Evolutionary conservation across 225 moss, liverwort and hornwort species (phyloP), one percentile per base, ranked within the genome.

Genomic region (Sphagnum contortum): DNA sequence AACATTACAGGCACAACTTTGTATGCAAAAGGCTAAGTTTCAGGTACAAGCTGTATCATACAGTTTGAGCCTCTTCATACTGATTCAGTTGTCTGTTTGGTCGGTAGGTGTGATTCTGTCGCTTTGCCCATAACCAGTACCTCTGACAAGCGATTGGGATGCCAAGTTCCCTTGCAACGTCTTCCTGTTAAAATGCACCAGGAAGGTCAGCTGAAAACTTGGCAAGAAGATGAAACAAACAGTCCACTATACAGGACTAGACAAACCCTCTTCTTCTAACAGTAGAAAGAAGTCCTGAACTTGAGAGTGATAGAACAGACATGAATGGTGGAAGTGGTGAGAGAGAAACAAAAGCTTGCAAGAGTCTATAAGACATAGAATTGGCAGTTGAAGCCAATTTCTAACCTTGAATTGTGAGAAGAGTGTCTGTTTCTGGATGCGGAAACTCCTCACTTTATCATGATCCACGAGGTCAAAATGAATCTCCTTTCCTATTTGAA

Each of bases 401-500:
- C 45, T 46, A 5, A 98, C 98, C 98, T 98, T 98, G 80, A 98
- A 98, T 63, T 86, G 82, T 10, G 87, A 83, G 69, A 98, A 98
- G n/a, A 82, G 80, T 14, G 93, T 98, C 81, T 98, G 98, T 79
- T 98, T 98, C 59, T 98, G 98, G 58, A 98, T 98, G 66, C 98
- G 98, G 73, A 98, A 98, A 70, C 91, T 91, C 60, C 83, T 83
- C 48, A 98, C 98, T 93, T 98, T 98, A 70, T 98, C 98, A 68
- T 98, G 98, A 72, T 98, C 98, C 68, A 98, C 98, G 66, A 98
- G 82, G 75, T 98, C 98, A 81, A 98, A 98, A 82, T 93, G 89
- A 10, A 98, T 98, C 55, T 98, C 93, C 71, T 91, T 98, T 12
- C 98, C 98, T 74, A 98, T 98, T 75, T 98, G 98, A 45, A 86